Base-by-base conservation (phyloP, 2,329 filamentous ascomycete genomes). In the Sarocladium brachiariae region DNA sequence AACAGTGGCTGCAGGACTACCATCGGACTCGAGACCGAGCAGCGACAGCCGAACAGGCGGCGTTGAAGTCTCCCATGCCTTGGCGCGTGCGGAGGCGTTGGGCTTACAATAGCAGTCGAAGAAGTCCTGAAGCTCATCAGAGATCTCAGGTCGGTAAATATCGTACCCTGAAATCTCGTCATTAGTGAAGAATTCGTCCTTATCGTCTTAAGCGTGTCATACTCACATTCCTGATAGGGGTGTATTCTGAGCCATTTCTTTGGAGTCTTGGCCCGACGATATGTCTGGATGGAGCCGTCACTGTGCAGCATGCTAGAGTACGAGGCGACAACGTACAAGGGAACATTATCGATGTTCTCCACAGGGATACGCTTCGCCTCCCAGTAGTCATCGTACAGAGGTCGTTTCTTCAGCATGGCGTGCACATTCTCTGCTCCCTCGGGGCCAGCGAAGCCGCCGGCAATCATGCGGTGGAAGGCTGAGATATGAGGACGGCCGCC, bases 171-270 rank as follows among this genome's bases (percentile, higher is more conserved):
- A n/a, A n/a, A n/a, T n/a, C n/a, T n/a, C n/a, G n/a, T n/a, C n/a
- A n/a, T n/a, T n/a, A 1, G 54, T 51, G 6, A 60, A 53, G 1
- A 76, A 61, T 49, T 75, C 71, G 1, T 65, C 58, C 21, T 48
- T 55, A 2, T 63, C 59, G 21, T 68, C 57, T 1, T 57, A 55
- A 8, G 61, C 57, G 47, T 23, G 47, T 75, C 72, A 50, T 67
- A 68, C 72, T n/a, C n/a, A n/a, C 71, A 75, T 51, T 75, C 73
- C 52, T 74, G 70, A 5, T 59, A 61, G 11, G 62, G 60, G 45
- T 63, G 61, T 58, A 62, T 67, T 0, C 66, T 63, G n/a, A 74
- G 60, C 72, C 71, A 74, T 14, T 43, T 43, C 13, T 43, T 19
- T 3, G 19, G 9, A 18, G 21, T 43, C 1, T 61, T 54, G 9